These are phyloP conservation scores for Musa balbisiana DNA, from an alignment of 202 grass and related monocot species.

Conservation along the genomic window DNA sequence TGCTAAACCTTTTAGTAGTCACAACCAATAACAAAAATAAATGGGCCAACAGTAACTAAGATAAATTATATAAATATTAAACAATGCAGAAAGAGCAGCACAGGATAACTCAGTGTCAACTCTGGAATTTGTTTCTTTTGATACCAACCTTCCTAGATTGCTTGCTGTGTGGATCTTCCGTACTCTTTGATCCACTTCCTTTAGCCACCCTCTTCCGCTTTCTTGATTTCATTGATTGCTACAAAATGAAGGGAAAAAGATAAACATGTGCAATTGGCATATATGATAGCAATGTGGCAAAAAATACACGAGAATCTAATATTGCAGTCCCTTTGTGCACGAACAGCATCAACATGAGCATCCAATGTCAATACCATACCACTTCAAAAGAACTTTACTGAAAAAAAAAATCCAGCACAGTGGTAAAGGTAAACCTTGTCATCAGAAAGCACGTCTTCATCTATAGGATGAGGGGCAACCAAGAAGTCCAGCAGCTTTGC, in stretches of 20 bases:
- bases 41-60: neutral
- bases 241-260: conserved; percentile 11
- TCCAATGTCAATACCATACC: no score
- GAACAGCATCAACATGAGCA: no score
- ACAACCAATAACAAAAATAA: neutral
- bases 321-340: no score
- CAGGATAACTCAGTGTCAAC: conserved; percentile 10
- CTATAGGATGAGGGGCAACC: conserved; percentile 54
- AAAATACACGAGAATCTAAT: neutral
- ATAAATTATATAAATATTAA: conserved; percentile 3
- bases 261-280: neutral
- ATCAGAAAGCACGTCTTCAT: conserved; percentile 47
- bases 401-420: neutral
- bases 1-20: neutral
- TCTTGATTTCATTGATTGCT: conserved; percentile 55
- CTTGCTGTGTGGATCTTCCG: conserved; percentile 35
- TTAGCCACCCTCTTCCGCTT: conserved; percentile 63
- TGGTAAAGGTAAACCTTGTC: conserved; percentile 37
- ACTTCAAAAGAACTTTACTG: no score
- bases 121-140: conserved; percentile 15
- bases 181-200: conserved; percentile 51
- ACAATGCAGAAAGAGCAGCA: conserved; percentile 1
- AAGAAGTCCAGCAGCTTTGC: conserved; percentile 91
- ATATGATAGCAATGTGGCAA: neutral
- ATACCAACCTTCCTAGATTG: conserved; percentile 55